phyloP scores from a whole-genome alignment of 257 asterid genomes.

The Primulina tabacum region DNA sequence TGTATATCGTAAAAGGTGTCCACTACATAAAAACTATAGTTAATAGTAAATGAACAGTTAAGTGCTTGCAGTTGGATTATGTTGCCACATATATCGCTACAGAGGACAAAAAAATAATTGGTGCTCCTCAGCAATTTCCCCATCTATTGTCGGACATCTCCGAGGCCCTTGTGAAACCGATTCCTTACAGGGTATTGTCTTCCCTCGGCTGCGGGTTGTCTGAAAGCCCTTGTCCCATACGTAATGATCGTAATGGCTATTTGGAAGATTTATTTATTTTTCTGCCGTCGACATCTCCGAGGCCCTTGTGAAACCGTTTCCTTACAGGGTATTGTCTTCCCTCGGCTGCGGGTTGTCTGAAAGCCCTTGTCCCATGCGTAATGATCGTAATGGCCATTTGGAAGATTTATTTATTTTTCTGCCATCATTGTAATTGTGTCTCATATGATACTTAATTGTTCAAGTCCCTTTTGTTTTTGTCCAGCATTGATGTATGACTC shows the following conservation, averaged over 20 bases:
- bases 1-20: not conserved
- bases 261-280: not conserved
- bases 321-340: too few species aligned
- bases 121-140: not conserved
- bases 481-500: conserved; percentile 66
- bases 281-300: too few species aligned
- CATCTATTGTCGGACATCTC: not conserved
- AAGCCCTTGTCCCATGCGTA: too few species aligned
- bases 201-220: not conserved
- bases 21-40: not conserved
- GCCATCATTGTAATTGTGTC: not conserved
- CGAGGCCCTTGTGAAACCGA: not conserved
- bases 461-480: conserved; percentile 4
- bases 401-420: not conserved
- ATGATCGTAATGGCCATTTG: too few species aligned
- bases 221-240: too few species aligned
- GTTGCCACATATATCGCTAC: not conserved
- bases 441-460: not conserved
- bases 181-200: not conserved
- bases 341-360: too few species aligned
- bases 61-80: not conserved
- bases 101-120: not conserved
- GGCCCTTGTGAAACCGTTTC: too few species aligned
- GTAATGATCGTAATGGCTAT: not conserved
- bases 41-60: not conserved